Percentiles rank a stretch among this genome's conserved stretches.
These are phyloP conservation scores for Fusarium napiforme DNA, from an alignment of 2,329 filamentous ascomycete species.

Conservation along the genomic window DNA sequence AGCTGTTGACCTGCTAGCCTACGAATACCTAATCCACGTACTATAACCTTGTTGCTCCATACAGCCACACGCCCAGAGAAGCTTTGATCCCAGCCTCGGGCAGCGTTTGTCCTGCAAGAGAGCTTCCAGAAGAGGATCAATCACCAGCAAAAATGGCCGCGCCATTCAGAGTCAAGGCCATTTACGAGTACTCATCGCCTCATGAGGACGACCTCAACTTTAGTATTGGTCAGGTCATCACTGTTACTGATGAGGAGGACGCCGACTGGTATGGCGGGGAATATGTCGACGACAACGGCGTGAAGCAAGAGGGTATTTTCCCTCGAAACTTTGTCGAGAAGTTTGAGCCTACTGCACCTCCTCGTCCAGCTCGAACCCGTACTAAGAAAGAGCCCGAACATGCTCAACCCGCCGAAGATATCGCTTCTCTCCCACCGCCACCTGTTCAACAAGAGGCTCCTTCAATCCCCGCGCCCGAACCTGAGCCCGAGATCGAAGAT, in stretches of 20 bases:
- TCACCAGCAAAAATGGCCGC: conserved; percentile 69
- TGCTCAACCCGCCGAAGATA: conserved; percentile 50
- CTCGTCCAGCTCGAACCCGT: conserved; percentile 80
- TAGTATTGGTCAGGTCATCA: conserved; percentile 85
- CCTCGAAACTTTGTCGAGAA: conserved; percentile 97
- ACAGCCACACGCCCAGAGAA: conserved; percentile 42
- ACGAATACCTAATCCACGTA: conserved; percentile 27
- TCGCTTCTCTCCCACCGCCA: conserved; percentile 51
- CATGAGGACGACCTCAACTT: conserved; percentile 98
- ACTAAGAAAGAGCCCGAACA: conserved; percentile 67
- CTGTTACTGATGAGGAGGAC: conserved; percentile 91
- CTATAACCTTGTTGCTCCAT: conserved; percentile 34
- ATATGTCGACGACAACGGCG: conserved; percentile 80
- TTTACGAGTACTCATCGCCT: conserved; percentile 92
- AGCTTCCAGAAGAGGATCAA: conserved; percentile 41
- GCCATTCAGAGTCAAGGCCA: conserved; percentile 92
- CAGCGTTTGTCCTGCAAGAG: conserved; percentile 45
- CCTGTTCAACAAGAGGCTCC: conserved; percentile 46
- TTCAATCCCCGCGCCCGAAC: conserved; percentile 50
- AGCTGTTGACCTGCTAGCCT: conserved; percentile 39
- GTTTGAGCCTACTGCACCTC: conserved; percentile 90
- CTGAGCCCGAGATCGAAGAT: conserved; percentile 54
- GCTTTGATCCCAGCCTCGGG: conserved; percentile 44
- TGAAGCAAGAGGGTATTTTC: conserved; percentile 86
- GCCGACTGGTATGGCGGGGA: conserved; percentile 93